phyloP scores from a whole-genome alignment of 2,329 filamentous ascomycete species.

The Diaporthe humulicola region DNA sequence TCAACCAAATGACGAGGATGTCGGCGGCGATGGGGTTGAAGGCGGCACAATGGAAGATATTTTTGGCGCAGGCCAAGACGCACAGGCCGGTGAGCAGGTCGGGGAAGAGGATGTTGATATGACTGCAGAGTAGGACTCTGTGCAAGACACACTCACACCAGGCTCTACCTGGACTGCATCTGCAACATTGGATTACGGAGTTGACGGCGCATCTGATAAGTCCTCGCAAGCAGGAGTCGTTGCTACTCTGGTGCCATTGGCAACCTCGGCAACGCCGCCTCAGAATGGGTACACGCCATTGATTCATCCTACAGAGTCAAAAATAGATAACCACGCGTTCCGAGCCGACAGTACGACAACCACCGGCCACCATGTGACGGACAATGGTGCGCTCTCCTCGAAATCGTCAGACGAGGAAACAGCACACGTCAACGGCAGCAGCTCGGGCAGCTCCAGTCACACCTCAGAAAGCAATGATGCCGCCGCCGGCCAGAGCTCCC shows the following conservation, averaged over 20 bases:
- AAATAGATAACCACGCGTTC: neutral
- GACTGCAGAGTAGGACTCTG: slow-evolving; percentile 47
- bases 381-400: neutral
- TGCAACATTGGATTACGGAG: neutral
- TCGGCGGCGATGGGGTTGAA: slow-evolving; percentile 63
- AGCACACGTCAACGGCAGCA: neutral
- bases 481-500: neutral
- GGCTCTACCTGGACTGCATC: neutral
- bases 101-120: slow-evolving; percentile 52
- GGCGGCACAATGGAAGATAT: slow-evolving; percentile 66
- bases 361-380: neutral
- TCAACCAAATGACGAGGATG: slow-evolving; percentile 53
- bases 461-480: neutral
- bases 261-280: neutral
- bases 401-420: neutral
- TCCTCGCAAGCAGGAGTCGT: neutral
- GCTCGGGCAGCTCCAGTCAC: neutral
- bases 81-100: slow-evolving; percentile 31
- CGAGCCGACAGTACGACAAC: neutral
- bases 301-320: neutral
- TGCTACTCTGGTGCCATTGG: neutral
- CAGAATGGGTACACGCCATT: no score
- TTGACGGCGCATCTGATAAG: neutral
- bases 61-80: slow-evolving; percentile 50
- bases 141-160: neutral